Evolutionary conservation across 352 stramenopile genomes (phyloP).

Genomic region (Phytophthora macrochlamydospora): DNA sequence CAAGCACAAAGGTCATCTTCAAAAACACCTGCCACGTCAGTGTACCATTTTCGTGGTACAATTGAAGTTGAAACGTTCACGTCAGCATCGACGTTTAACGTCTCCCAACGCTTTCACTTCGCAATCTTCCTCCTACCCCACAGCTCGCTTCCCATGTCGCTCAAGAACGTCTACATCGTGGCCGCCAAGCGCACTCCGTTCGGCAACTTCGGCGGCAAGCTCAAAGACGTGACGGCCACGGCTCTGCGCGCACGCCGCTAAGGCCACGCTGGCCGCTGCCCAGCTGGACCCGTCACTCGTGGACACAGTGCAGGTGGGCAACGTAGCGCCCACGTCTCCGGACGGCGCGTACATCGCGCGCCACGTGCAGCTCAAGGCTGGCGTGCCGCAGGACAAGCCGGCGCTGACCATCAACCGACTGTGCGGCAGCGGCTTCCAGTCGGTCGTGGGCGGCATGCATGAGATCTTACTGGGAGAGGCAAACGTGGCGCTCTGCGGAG

Average conservation of each 20-base stretch:
- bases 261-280: conserved; percentile 79
- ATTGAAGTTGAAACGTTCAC: conserved; percentile 20
- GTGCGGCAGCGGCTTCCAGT: conserved; percentile 98
- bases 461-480: conserved; percentile 92
- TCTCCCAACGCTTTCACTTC: conserved; percentile 5
- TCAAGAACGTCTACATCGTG: conserved; percentile 95
- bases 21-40: neutral
- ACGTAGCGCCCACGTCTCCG: conserved; percentile 94
- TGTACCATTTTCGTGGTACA: neutral
- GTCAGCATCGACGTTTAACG: conserved; percentile 28
- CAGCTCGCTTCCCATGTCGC: conserved; percentile 19
- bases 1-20: conserved; percentile 24
- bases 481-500: conserved; percentile 90
- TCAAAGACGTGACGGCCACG: conserved; percentile 93
- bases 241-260: conserved; percentile 85
- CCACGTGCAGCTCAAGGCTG: conserved; percentile 94
- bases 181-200: conserved; percentile 97
- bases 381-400: conserved; percentile 88
- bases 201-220: conserved; percentile 93
- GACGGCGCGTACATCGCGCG: conserved; percentile 95
- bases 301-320: conserved; percentile 95
- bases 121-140: conserved; percentile 15
- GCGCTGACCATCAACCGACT: conserved; percentile 98
- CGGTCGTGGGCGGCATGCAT: conserved; percentile 92
- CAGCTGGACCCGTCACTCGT: conserved; percentile 90